A percentile compares a stretch with the other conserved stretches of the same genome.
Conservation (phyloP, 2,329 filamentous ascomycete genomes). For the Rhexocercosporidium sp. region DNA sequence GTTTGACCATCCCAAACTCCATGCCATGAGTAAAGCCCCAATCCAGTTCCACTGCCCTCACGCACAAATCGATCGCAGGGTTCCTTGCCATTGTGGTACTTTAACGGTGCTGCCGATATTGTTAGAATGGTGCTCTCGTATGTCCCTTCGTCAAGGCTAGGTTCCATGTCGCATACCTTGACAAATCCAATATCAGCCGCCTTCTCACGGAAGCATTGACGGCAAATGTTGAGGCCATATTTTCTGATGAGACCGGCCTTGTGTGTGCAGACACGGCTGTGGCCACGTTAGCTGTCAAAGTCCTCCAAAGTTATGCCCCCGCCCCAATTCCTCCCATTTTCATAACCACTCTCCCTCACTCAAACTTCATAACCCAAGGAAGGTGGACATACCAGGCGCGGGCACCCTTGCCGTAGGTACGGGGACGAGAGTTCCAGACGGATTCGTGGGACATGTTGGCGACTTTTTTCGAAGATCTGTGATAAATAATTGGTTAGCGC, state of each 20-base stretch:
- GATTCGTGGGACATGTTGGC: conserved; percentile 82
- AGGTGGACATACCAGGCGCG: conserved; percentile 80
- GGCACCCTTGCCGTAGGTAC: conserved; percentile 96
- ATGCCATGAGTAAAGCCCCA: conserved; percentile 31
- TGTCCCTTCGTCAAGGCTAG: background rate
- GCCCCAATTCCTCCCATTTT: background rate
- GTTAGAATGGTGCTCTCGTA: conserved; percentile 1
- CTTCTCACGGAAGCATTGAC: conserved; percentile 81
- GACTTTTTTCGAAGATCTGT: conserved; percentile 11
- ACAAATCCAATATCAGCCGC: conserved; percentile 74
- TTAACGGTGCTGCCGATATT: conserved; percentile 37
- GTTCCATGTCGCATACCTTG: conserved; percentile 57
- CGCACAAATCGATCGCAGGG: conserved; percentile 27
- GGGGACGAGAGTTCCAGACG: conserved; percentile 98
- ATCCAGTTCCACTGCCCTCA: conserved; percentile 24
- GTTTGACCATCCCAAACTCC: conserved; percentile 33
- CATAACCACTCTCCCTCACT: background rate
- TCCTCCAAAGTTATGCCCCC: background rate
- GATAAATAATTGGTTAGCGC: conserved; percentile 4
- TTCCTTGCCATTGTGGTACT: conserved; percentile 18
- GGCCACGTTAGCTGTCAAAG: conserved; percentile 22
- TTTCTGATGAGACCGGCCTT: conserved; percentile 99
- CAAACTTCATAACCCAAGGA: background rate
- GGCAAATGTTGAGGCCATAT: conserved; percentile 92
- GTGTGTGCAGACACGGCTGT: conserved; percentile 87